phyloP scores from a whole-genome alignment of 352 stramenopile genomes.

The Globisporangium apiculatum region DNA sequence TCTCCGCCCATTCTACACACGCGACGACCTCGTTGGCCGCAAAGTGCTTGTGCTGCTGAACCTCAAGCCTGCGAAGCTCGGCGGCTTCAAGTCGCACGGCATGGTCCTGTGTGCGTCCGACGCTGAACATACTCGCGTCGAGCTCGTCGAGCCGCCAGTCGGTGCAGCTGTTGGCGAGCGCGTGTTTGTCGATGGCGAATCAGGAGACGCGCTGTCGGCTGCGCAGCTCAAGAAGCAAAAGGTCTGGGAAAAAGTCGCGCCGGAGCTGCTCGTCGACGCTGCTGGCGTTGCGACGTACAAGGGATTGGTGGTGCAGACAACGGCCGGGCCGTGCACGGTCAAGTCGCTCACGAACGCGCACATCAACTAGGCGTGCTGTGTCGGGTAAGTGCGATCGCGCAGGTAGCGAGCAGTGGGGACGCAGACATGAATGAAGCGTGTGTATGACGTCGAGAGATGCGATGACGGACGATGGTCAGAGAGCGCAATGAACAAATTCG shows the following conservation, averaged over 20 bases:
- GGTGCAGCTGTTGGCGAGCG: conserved; percentile 91
- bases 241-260: conserved; percentile 68
- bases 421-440: no score
- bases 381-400: no score
- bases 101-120: conserved; percentile 96
- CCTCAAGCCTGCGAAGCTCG: conserved; percentile 96
- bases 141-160: conserved; percentile 92
- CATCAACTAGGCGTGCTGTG: conserved; percentile 42
- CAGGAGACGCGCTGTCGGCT: conserved; percentile 60
- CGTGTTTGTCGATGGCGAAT: conserved; percentile 79
- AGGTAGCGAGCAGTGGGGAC: no score
- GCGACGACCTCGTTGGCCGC: conserved; percentile 93
- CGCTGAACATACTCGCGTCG: conserved; percentile 87
- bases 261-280: conserved; percentile 63
- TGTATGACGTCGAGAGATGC: no score
- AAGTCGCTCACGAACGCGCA: conserved; percentile 59
- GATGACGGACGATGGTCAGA: no score
- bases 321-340: conserved; percentile 44
- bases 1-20: conserved; percentile 92
- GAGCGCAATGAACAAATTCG: no score
- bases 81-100: conserved; percentile 93
- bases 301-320: conserved; percentile 64
- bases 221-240: conserved; percentile 88
- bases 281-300: conserved; percentile 77
- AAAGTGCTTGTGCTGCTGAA: conserved; percentile 97